phyloP scores from a whole-genome alignment of 2,329 filamentous ascomycete genomes.

The Botrytis tulipae region DNA sequence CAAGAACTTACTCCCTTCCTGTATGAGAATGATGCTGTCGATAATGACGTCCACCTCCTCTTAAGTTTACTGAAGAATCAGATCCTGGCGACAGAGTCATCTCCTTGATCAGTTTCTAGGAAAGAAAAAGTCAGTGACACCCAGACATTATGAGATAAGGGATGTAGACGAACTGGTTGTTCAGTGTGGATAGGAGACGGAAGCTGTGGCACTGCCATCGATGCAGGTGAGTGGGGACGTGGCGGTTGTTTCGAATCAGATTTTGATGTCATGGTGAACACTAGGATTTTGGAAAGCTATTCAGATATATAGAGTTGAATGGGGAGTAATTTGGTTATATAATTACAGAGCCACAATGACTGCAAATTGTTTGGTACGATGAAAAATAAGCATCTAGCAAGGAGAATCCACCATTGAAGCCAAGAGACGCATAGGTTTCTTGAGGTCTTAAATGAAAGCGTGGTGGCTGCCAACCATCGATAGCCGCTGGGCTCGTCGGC shows the following conservation, averaged over 20 bases:
- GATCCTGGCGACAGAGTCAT: not conserved
- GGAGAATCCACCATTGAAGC: not conserved
- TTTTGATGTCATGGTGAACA: not conserved
- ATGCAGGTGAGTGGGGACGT: not conserved
- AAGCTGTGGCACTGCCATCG: not conserved
- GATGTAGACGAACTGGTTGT: not conserved
- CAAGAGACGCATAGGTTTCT: not conserved
- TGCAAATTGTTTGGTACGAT: not conserved
- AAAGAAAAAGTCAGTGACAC: not conserved
- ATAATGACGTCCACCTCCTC: not conserved
- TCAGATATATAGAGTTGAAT: not conserved
- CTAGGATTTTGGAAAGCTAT: not conserved
- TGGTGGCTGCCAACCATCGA: not conserved
- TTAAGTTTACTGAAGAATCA: not conserved
- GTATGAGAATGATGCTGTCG: not conserved
- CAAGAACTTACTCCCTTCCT: not conserved
- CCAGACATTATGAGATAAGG: not conserved
- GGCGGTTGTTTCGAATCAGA: not conserved
- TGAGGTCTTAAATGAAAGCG: not conserved
- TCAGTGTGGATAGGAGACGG: not conserved
- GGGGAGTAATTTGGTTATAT: not conserved
- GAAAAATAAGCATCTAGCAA: not conserved
- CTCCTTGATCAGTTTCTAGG: not conserved
- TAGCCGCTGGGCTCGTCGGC: conserved; percentile 5
- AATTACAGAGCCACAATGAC: not conserved